Percentiles rank a stretch among this genome's conserved stretches.
Evolutionary conservation across 2,329 filamentous ascomycete species (phyloP).

Genomic region (Microdochium nivale): DNA sequence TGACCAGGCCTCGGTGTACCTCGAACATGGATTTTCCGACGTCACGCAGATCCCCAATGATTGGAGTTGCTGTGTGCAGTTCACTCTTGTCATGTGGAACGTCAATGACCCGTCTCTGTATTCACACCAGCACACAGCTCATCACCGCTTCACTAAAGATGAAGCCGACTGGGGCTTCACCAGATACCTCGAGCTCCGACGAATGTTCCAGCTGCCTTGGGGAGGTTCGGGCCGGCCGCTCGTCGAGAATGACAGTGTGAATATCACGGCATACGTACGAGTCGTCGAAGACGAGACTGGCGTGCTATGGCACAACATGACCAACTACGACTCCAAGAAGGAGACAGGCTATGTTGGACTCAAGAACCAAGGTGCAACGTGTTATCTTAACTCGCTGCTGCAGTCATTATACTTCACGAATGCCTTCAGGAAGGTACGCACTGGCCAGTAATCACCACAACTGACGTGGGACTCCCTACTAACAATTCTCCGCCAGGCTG

Average conservation of each 20-base stretch:
- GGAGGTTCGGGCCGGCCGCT: conserved; percentile 62
- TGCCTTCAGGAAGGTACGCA: conserved; percentile 75
- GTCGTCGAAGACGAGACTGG: conserved; percentile 82
- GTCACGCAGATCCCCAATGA: conserved; percentile 69
- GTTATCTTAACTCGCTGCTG: conserved; percentile 77
- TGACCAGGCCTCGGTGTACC: conserved; percentile 88
- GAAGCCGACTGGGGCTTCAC: conserved; percentile 99
- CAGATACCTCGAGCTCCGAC: conserved; percentile 81
- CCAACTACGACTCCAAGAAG: conserved; percentile 97
- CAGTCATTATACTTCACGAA: conserved; percentile 85
- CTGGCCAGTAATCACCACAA: not conserved
- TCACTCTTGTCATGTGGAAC: conserved; percentile 90
- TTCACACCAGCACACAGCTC: conserved; percentile 65
- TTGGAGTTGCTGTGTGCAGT: conserved; percentile 96
- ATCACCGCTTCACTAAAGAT: conserved; percentile 91
- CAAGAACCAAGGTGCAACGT: conserved; percentile 92
- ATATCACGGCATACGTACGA: conserved; percentile 75
- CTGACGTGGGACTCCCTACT: not conserved
- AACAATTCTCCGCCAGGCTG: conserved; percentile 50
- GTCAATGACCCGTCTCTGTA: conserved; percentile 83
- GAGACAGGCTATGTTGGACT: conserved; percentile 95
- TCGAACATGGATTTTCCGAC: conserved; percentile 85
- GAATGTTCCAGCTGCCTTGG: conserved; percentile 73
- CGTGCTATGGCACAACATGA: conserved; percentile 84
- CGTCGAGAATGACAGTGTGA: conserved; percentile 67